Percentiles rank a stretch among this genome's conserved stretches.
Evolutionary conservation across 805 yeast species (phyloP).

Genomic region (Saturnispora galanensis): DNA sequence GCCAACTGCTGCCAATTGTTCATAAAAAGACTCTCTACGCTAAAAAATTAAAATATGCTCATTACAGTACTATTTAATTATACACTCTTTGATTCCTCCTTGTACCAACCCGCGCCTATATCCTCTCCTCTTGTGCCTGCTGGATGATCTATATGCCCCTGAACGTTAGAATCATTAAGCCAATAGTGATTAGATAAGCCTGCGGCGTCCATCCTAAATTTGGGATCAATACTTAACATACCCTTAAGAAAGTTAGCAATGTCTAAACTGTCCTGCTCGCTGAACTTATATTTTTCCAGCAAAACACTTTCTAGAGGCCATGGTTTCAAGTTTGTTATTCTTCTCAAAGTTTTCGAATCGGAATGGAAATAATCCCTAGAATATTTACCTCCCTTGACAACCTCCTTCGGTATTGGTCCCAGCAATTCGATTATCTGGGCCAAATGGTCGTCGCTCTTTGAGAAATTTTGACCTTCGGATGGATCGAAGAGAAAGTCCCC

Average conservation of each 20-base stretch:
- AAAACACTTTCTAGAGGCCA: constrained; percentile 84
- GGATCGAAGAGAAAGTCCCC: constrained; percentile 96
- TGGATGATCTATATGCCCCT: constrained; percentile 69
- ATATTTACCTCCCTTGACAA: constrained; percentile 54
- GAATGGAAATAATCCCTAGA: constrained; percentile 30
- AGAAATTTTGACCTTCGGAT: constrained; percentile 59
- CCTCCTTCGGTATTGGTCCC: constrained; percentile 40
- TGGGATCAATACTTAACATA: constrained; percentile 75
- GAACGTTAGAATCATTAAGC: constrained; percentile 68
- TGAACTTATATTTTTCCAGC: constrained; percentile 73
- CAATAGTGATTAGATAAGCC: constrained; percentile 86
- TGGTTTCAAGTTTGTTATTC: constrained; percentile 73
- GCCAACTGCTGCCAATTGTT: constrained; percentile 5
- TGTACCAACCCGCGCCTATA: constrained; percentile 78
- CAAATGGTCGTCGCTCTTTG: constrained; percentile 90
- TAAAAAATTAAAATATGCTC: background rate
- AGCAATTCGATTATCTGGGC: constrained; percentile 80
- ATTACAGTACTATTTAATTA: background rate
- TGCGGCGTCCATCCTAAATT: constrained; percentile 86
- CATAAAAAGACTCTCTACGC: background rate
- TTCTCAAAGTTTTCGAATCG: constrained; percentile 41
- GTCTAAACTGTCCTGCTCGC: constrained; percentile 56
- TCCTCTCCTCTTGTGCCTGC: constrained; percentile 77
- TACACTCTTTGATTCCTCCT: constrained; percentile 35
- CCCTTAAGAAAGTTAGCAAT: constrained; percentile 73